These are phyloP conservation scores for Linum tenue DNA, from an alignment of 345 rosid species.

Conservation along the genomic window DNA sequence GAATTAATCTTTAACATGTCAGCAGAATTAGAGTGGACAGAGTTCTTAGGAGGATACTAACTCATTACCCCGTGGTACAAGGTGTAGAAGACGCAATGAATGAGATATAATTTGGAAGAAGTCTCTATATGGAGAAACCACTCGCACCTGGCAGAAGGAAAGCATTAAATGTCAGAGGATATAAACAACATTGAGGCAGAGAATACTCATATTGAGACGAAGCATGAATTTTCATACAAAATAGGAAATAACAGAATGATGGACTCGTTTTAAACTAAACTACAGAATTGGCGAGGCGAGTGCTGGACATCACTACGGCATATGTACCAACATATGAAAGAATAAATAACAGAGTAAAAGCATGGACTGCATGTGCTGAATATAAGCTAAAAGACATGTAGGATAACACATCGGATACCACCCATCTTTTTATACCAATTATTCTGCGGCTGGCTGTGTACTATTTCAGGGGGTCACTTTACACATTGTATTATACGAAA, in stretches of 20 bases:
- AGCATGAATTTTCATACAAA: not conserved
- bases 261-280: no score
- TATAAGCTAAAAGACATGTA: not conserved
- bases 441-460: no score
- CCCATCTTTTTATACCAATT: no score
- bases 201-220: no score
- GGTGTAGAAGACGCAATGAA: constrained; percentile 79
- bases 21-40: not conserved
- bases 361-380: not conserved
- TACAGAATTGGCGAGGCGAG: no score
- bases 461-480: no score
- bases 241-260: no score
- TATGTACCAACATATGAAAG: no score
- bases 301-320: no score
- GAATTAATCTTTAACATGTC: not conserved
- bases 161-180: not conserved
- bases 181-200: not conserved
- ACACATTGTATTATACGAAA: not conserved
- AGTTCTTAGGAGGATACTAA: constrained; percentile 30
- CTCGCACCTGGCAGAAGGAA: constrained; percentile 54
- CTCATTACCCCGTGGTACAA: constrained; percentile 88
- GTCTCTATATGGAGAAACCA: constrained; percentile 97
- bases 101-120: constrained; percentile 95
- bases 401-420: no score
- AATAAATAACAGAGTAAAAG: not conserved